A percentile compares a stretch with the other conserved stretches of the same genome.
Conservation (phyloP, 2,329 filamentous ascomycete species). For the Didymella keratinophila region DNA sequence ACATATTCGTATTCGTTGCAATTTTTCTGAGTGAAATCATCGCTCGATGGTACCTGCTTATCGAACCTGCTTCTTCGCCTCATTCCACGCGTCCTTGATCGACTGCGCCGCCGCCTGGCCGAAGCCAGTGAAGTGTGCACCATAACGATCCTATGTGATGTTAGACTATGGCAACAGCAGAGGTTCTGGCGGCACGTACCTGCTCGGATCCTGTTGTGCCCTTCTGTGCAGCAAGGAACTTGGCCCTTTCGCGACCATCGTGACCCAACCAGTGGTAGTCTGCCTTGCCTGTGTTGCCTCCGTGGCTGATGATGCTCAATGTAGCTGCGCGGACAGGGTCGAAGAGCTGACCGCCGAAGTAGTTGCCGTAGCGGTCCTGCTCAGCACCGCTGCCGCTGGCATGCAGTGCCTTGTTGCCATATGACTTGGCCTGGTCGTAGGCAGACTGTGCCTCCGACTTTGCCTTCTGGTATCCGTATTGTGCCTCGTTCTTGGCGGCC, state of each 20-base stretch:
- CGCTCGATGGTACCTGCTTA: neutral
- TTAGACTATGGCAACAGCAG: neutral
- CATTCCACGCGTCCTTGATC: constrained; percentile 37
- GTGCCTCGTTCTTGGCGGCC: constrained; percentile 31
- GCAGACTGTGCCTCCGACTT: constrained; percentile 30
- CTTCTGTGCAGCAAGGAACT: constrained; percentile 36
- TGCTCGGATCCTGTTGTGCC: constrained; percentile 46
- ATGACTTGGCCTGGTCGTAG: constrained; percentile 32
- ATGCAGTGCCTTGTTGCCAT: constrained; percentile 21
- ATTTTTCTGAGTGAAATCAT: neutral
- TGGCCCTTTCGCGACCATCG: constrained; percentile 43
- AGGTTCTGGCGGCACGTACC: constrained; percentile 28
- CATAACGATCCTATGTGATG: constrained; percentile 38
- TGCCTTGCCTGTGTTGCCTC: constrained; percentile 36
- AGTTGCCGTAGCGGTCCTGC: constrained; percentile 43
- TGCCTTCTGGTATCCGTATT: constrained; percentile 32
- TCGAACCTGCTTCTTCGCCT: constrained; percentile 30
- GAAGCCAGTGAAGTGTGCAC: constrained; percentile 38
- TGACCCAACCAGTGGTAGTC: constrained; percentile 40
- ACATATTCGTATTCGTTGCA: constrained; percentile 2
- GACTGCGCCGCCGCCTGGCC: constrained; percentile 36
- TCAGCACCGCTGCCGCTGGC: constrained; percentile 41
- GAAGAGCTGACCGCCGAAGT: constrained; percentile 39
- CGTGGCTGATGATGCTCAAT: constrained; percentile 30
- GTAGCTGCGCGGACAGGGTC: constrained; percentile 38